Percentiles rank a stretch among this genome's conserved stretches.
phyloP scores from a whole-genome alignment of 257 asterid species.

The Catharanthus roseus region DNA sequence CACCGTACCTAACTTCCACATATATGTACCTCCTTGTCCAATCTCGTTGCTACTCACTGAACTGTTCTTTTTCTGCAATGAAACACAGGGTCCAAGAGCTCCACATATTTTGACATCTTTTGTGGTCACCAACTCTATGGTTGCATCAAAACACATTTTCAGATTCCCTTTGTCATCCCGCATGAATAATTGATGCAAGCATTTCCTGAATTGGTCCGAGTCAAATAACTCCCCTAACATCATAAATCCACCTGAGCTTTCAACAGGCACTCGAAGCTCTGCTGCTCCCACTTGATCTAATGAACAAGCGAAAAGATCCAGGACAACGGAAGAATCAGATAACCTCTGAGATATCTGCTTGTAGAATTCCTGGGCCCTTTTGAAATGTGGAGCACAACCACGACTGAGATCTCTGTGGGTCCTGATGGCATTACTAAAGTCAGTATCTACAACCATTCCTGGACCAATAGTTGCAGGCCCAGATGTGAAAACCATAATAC shows the following conservation, averaged over 20 bases:
- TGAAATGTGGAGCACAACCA: constrained; percentile 48
- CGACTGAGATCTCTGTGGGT: constrained; percentile 70
- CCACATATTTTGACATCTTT: constrained; percentile 78
- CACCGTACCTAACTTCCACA: constrained; percentile 72
- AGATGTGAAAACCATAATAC: constrained; percentile 86
- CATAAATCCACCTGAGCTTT: constrained; percentile 81
- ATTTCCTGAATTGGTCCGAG: constrained; percentile 69
- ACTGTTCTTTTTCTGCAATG: constrained; percentile 49
- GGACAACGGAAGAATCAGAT: constrained; percentile 68
- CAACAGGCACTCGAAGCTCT: constrained; percentile 65
- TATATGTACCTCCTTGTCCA: constrained; percentile 79
- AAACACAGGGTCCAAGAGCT: constrained; percentile 85
- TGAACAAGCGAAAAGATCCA: constrained; percentile 94
- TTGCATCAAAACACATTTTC: constrained; percentile 75
- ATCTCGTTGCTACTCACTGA: constrained; percentile 55
- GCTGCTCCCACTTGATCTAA: constrained; percentile 97
- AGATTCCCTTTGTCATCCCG: constrained; percentile 56
- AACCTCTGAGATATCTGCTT: constrained; percentile 60
- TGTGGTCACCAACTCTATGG: constrained; percentile 74
- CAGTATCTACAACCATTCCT: constrained; percentile 64
- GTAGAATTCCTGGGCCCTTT: constrained; percentile 58
- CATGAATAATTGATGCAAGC: constrained; percentile 58
- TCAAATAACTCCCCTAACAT: constrained; percentile 80
- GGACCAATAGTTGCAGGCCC: constrained; percentile 96
- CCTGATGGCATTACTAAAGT: constrained; percentile 53